phyloP scores from a whole-genome alignment of 148 eudicot species.

The Heliamphora exappendiculata region DNA sequence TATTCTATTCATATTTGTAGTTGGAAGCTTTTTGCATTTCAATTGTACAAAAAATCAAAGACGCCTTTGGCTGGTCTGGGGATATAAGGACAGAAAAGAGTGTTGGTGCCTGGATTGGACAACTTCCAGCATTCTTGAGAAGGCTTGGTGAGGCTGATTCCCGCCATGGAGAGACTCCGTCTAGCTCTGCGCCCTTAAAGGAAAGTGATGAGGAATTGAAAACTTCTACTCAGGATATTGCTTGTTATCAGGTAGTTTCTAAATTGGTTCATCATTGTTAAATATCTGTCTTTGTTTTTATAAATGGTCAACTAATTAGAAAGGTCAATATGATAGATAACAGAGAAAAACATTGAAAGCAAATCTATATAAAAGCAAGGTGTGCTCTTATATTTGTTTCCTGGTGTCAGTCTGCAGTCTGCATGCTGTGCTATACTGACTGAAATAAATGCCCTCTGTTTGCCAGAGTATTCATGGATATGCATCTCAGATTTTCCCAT shows the following conservation, averaged over 20 bases:
- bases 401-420: background rate
- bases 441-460: background rate
- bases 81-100: conserved; percentile 39
- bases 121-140: conserved; percentile 49
- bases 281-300: background rate
- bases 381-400: background rate
- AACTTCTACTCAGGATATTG: conserved; percentile 48
- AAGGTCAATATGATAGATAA: background rate
- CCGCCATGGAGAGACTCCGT: conserved; percentile 21
- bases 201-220: conserved; percentile 35
- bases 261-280: background rate
- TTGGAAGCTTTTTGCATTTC: conserved; percentile 51
- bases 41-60: conserved; percentile 52
- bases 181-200: conserved; percentile 20
- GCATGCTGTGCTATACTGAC: background rate
- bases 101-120: conserved; percentile 70
- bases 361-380: background rate
- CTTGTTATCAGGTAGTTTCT: conserved; percentile 72
- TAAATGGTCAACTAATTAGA: background rate
- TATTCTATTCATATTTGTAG: conserved; percentile 25
- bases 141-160: conserved; percentile 22
- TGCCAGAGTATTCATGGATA: background rate
- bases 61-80: conserved; percentile 59
- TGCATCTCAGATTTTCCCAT: too few species aligned
- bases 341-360: background rate